These are phyloP conservation scores for Arabis alpina DNA, from an alignment of 345 rosid genomes.

Conservation along the genomic window DNA sequence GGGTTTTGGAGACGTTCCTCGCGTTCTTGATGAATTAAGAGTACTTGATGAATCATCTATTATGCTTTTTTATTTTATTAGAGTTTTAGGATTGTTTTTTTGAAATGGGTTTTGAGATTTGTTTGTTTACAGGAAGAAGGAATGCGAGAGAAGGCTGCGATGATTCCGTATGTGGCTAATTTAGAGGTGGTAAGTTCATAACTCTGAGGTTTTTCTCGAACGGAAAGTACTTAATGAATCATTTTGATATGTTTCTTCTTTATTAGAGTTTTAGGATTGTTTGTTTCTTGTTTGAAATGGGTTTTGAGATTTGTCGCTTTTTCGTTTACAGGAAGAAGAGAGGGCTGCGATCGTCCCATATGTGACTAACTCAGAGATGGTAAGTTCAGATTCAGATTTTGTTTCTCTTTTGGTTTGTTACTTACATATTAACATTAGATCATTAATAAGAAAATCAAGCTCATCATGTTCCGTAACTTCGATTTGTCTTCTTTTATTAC, in stretches of 20 bases:
- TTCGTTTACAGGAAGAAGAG: slow-evolving; percentile 46
- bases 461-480: not conserved
- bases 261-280: too few species aligned
- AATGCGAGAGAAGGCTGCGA: too few species aligned
- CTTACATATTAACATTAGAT: not conserved
- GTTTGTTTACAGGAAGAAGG: not conserved
- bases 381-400: slow-evolving; percentile 2
- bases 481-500: not conserved
- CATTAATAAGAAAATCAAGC: not conserved
- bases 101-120: not conserved
- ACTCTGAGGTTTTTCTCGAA: too few species aligned
- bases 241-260: too few species aligned
- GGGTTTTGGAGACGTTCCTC: slow-evolving; percentile 74
- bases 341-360: slow-evolving; percentile 48
- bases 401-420: not conserved
- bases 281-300: too few species aligned
- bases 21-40: slow-evolving; percentile 58
- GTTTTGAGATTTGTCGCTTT: too few species aligned
- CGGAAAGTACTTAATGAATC: too few species aligned
- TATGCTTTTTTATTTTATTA: not conserved
- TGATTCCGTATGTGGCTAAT: too few species aligned
- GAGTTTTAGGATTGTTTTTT: not conserved
- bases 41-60: slow-evolving; percentile 36
- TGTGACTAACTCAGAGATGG: slow-evolving; percentile 51
- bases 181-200: too few species aligned